These are phyloP conservation scores for Huntiella decipiens DNA, from an alignment of 2,329 filamentous ascomycete genomes.

Conservation along the genomic window DNA sequence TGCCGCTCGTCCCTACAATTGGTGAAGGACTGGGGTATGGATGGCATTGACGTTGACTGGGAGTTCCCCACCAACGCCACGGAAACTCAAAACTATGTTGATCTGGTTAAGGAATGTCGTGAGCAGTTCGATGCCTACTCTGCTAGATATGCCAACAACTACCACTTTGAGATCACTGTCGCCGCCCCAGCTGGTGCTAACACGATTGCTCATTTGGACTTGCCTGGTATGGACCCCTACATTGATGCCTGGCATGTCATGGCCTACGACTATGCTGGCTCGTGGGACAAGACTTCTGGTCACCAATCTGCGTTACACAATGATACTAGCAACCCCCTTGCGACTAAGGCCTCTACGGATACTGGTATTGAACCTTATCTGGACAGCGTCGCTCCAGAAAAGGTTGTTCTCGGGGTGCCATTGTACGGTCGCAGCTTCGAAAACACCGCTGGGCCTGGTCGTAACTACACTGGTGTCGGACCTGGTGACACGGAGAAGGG, in stretches of 20 bases:
- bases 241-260: conserved; percentile 44
- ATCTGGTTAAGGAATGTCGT: conserved; percentile 25
- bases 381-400: conserved; percentile 34
- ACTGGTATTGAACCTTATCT: conserved; percentile 44
- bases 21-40: conserved; percentile 46
- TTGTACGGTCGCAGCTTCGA: conserved; percentile 57
- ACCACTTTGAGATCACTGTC: conserved; percentile 32
- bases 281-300: conserved; percentile 42
- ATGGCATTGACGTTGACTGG: conserved; percentile 39
- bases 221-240: conserved; percentile 34
- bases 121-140: conserved; percentile 26
- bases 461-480: conserved; percentile 43
- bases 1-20: conserved; percentile 48
- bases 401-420: conserved; percentile 63
- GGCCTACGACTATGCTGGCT: conserved; percentile 53
- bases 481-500: conserved; percentile 51
- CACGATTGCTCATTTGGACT: conserved; percentile 31
- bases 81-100: conserved; percentile 24
- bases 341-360: conserved; percentile 52
- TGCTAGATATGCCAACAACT: conserved; percentile 20
- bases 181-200: conserved; percentile 28
- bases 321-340: conserved; percentile 22
- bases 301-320: conserved; percentile 34
- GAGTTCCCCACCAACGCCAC: conserved; percentile 26
- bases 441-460: conserved; percentile 42